phyloP scores from a whole-genome alignment of 2,329 filamentous ascomycete genomes.

The Diaporthe australafricana region DNA sequence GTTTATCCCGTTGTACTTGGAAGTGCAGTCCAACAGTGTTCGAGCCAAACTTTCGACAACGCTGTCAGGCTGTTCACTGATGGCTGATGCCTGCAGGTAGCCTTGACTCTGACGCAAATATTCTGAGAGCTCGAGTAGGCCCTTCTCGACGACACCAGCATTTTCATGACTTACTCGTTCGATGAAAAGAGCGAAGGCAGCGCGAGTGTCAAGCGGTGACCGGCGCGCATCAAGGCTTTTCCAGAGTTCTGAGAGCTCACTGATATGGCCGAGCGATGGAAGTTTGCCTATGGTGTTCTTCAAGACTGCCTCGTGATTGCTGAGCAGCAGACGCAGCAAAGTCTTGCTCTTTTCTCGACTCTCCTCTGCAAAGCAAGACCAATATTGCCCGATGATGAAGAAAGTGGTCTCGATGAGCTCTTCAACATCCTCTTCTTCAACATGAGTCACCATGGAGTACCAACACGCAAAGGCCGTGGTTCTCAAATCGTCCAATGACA shows the following conservation, averaged over 20 bases:
- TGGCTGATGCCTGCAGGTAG: conserved; percentile 81
- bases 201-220: conserved; percentile 72
- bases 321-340: conserved; percentile 74
- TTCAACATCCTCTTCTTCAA: conserved; percentile 84
- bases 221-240: conserved; percentile 74
- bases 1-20: conserved; percentile 79
- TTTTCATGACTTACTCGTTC: conserved; percentile 85
- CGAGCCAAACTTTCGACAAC: conserved; percentile 79
- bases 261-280: conserved; percentile 80
- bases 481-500: conserved; percentile 80
- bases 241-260: conserved; percentile 76
- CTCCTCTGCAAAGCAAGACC: conserved; percentile 72
- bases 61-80: conserved; percentile 85
- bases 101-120: conserved; percentile 81
- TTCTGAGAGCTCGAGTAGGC: conserved; percentile 79
- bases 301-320: conserved; percentile 71
- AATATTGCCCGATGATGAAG: conserved; percentile 86
- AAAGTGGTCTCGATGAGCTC: conserved; percentile 89
- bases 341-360: conserved; percentile 70
- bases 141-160: conserved; percentile 84
- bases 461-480: conserved; percentile 86
- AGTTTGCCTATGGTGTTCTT: conserved; percentile 77
- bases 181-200: conserved; percentile 77
- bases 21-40: conserved; percentile 85
- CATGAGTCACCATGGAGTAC: conserved; percentile 79